These are phyloP conservation scores for Lipomyces mesembrius DNA, from an alignment of 805 yeast genomes.

Conservation along the genomic window DNA sequence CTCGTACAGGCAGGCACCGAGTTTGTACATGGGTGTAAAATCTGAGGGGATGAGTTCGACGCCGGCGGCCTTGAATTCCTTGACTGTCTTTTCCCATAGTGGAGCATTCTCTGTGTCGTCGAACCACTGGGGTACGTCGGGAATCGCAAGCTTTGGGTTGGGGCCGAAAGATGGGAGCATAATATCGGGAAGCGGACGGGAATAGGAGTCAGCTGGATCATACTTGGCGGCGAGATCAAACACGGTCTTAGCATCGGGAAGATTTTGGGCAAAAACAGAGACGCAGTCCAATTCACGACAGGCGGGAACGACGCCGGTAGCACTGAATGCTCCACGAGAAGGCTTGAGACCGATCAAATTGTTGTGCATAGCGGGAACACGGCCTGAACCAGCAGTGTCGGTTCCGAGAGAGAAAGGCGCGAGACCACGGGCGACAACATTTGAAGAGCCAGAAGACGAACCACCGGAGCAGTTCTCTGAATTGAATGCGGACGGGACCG, in stretches of 20 bases:
- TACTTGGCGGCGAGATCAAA: constrained; percentile 72
- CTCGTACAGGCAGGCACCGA: constrained; percentile 88
- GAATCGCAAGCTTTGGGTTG: constrained; percentile 74
- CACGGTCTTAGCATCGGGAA: constrained; percentile 80
- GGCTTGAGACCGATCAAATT: constrained; percentile 93
- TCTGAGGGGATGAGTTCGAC: constrained; percentile 67
- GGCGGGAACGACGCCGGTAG: constrained; percentile 97
- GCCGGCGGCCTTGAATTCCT: constrained; percentile 55
- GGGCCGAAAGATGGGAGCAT: constrained; percentile 64
- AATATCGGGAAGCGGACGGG: constrained; percentile 71
- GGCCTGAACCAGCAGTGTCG: constrained; percentile 97
- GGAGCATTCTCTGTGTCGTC: constrained; percentile 82
- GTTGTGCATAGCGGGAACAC: constrained; percentile 97
- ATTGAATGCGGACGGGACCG: constrained; percentile 78
- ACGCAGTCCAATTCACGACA: constrained; percentile 94
- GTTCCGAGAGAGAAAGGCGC: constrained; percentile 92
- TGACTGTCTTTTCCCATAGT: constrained; percentile 66
- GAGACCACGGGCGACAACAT: constrained; percentile 83
- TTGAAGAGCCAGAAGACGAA: constrained; percentile 92
- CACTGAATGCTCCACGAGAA: constrained; percentile 81
- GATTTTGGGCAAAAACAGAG: constrained; percentile 75
- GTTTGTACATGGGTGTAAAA: constrained; percentile 72
- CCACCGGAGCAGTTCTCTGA: constrained; percentile 88
- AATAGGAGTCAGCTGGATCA: constrained; percentile 78
- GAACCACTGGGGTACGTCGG: constrained; percentile 72